Conservation (phyloP, 805 yeast genomes). For the Blastobotrys terrestris region DNA sequence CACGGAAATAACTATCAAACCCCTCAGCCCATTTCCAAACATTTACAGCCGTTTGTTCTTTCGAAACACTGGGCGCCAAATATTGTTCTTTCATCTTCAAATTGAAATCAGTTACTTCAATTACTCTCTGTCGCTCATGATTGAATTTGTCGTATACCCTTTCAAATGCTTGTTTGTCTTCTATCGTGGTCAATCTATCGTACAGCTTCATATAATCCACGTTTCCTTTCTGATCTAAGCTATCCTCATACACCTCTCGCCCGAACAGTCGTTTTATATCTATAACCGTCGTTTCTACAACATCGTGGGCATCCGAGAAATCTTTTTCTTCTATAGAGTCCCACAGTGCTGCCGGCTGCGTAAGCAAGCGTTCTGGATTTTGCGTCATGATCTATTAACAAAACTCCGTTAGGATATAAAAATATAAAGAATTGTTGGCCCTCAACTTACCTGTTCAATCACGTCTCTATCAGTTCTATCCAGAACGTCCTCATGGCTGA, state of each 20-base stretch:
- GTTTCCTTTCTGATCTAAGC: slow-evolving; percentile 3
- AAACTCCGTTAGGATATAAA: too few relatives aligned
- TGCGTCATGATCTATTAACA: too few relatives aligned
- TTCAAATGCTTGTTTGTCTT: slow-evolving; percentile 41
- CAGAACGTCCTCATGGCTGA: slow-evolving; percentile 6
- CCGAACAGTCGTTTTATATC: slow-evolving; percentile 6
- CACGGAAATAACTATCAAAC: neutral
- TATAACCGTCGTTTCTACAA: neutral
- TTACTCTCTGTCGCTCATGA: slow-evolving; percentile 60
- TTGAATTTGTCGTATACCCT: slow-evolving; percentile 62
- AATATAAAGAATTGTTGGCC: too few relatives aligned
- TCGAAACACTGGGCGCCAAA: slow-evolving; percentile 35
- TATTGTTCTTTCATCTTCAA: slow-evolving; percentile 2
- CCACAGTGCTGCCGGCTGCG: neutral
- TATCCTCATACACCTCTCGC: neutral
- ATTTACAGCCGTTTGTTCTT: neutral
- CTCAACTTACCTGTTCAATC: slow-evolving; percentile 3
- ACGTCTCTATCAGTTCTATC: slow-evolving; percentile 2
- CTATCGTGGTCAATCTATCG: slow-evolving; percentile 7
- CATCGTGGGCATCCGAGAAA: neutral
- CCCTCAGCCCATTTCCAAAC: slow-evolving; percentile 2
- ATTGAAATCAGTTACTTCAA: slow-evolving; percentile 72
- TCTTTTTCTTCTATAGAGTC: neutral
- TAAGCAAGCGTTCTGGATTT: too few relatives aligned
- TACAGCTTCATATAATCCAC: slow-evolving; percentile 11